Conservation (phyloP, 176 grass and related monocot genomes). For the Olyra latifolia region DNA sequence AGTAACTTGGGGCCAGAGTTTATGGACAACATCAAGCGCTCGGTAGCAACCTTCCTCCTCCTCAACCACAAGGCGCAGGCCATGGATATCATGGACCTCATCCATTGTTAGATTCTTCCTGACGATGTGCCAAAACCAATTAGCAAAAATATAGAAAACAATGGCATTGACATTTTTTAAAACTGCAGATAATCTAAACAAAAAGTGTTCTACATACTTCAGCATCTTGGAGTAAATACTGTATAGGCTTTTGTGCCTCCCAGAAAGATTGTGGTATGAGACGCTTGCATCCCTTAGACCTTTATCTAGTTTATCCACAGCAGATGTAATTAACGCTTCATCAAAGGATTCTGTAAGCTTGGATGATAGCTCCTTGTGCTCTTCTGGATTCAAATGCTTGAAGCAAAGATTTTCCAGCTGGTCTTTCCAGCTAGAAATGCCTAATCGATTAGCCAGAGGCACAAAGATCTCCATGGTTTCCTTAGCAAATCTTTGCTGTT, state of each 20-base stretch:
- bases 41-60: conserved; percentile 51
- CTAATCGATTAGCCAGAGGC: conserved; percentile 65
- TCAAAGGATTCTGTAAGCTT: conserved; percentile 64
- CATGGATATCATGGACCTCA: conserved; percentile 65
- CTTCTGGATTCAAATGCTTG: conserved; percentile 52
- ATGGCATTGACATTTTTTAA: background rate
- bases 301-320: conserved; percentile 50
- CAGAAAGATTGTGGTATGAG: conserved; percentile 62
- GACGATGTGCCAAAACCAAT: conserved; percentile 17
- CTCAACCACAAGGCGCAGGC: conserved; percentile 53
- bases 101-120: conserved; percentile 79
- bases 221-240: conserved; percentile 66
- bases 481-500: conserved; percentile 61
- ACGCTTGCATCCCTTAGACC: conserved; percentile 52
- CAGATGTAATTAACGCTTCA: conserved; percentile 54
- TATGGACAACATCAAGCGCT: conserved; percentile 52
- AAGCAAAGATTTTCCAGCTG: conserved; percentile 66
- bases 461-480: conserved; percentile 74
- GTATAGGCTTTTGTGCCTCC: conserved; percentile 61
- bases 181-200: conserved; percentile 8
- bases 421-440: conserved; percentile 67
- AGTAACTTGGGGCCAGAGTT: conserved; percentile 46
- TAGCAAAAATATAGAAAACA: conserved; percentile 8
- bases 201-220: conserved; percentile 45
- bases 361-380: conserved; percentile 56